Evolutionary conservation across 345 rosid genomes (phyloP).

Genomic region (Gossypium thurberi): DNA sequence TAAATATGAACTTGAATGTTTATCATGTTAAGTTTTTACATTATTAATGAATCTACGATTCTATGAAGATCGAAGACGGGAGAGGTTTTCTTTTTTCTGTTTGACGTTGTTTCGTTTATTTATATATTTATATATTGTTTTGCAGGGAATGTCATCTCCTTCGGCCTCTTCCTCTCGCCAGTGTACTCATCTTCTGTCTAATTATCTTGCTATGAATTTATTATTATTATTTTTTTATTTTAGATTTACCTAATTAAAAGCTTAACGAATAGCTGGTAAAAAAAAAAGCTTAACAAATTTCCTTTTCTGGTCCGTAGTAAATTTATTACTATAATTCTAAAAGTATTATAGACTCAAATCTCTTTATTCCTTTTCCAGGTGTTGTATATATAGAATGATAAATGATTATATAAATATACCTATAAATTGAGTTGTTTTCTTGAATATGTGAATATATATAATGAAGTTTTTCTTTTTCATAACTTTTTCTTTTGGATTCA

Average conservation of each 20-base stretch:
- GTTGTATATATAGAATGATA: not conserved
- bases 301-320: not conserved
- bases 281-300: not conserved
- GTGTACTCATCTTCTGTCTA: not conserved
- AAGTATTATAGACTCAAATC: not conserved
- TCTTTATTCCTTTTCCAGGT: not conserved
- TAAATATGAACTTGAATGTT: not conserved
- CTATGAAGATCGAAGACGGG: not conserved
- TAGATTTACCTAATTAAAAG: too few species aligned
- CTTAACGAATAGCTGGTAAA: too few species aligned
- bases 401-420: too few species aligned
- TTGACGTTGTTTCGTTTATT: not conserved
- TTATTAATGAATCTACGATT: not conserved
- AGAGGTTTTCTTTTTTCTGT: not conserved
- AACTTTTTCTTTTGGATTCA: not conserved
- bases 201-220: not conserved
- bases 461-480: too few species aligned
- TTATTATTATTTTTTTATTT: not conserved
- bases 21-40: not conserved
- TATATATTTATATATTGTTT: not conserved
- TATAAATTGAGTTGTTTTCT: not conserved
- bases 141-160: slow-evolving; percentile 16
- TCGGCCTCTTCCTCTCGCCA: slow-evolving; percentile 18
- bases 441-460: not conserved
- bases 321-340: too few species aligned